A percentile compares a stretch with the other conserved stretches of the same genome.
Conservation (phyloP, 768 basidiomycete genomes). For the Clitopilus passeckerianus region DNA sequence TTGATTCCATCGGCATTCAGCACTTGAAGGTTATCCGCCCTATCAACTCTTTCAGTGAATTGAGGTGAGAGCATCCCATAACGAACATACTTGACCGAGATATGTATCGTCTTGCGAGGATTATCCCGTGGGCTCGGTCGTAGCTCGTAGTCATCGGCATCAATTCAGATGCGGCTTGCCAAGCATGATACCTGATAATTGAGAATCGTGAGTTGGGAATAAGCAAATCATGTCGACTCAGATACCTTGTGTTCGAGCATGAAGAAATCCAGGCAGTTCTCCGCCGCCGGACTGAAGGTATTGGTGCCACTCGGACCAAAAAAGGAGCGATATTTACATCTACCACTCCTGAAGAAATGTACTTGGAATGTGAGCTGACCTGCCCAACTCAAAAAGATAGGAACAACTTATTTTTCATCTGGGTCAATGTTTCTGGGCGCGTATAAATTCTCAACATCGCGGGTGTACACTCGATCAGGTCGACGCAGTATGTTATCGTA, state of each 20-base stretch:
- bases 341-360: constrained; percentile 2
- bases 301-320: not conserved
- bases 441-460: not conserved
- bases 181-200: not conserved
- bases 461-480: not conserved
- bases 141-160: not conserved
- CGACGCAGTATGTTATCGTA: not conserved
- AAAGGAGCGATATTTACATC: not conserved
- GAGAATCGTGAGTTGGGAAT: not conserved
- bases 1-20: not conserved
- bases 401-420: not conserved
- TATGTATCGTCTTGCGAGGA: constrained; percentile 5
- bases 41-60: not conserved
- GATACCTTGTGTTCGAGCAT: not conserved
- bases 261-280: not conserved
- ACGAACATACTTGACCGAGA: constrained; percentile 4
- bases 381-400: not conserved
- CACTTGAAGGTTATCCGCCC: constrained; percentile 6
- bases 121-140: not conserved
- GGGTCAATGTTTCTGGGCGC: not conserved
- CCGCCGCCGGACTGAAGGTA: not conserved
- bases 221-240: not conserved
- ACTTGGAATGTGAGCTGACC: not conserved
- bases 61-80: not conserved
- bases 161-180: constrained; percentile 8